These are phyloP conservation scores for Cryptococcus wingfieldii DNA, from an alignment of 1,284 basidiomycete genomes.

Conservation along the genomic window DNA sequence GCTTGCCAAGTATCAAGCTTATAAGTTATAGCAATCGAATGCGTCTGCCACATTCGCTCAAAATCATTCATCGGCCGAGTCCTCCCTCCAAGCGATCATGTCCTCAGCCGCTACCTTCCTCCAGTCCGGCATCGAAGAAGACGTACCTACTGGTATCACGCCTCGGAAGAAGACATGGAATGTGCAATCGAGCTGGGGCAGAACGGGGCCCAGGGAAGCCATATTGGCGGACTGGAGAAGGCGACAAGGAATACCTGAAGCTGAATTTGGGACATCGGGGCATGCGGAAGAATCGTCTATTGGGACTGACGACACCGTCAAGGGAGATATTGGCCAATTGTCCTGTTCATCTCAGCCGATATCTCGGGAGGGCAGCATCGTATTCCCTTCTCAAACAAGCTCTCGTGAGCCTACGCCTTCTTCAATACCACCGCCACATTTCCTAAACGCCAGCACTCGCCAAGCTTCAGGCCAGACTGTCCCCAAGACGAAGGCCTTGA, in stretches of 20 bases:
- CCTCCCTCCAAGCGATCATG: constrained; percentile 27
- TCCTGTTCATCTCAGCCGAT: neutral
- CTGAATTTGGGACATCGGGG: neutral
- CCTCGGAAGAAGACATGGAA: constrained; percentile 48
- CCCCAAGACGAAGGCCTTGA: neutral
- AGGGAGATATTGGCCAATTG: neutral
- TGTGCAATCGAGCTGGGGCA: constrained; percentile 40
- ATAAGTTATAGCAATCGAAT: constrained; percentile 21
- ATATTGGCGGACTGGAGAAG: constrained; percentile 27
- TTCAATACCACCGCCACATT: neutral
- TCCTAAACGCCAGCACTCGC: neutral
- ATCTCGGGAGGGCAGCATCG: constrained; percentile 1
- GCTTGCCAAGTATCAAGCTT: neutral
- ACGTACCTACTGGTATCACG: constrained; percentile 50
- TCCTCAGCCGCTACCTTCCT: constrained; percentile 36
- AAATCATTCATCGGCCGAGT: constrained; percentile 17
- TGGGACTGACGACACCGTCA: neutral
- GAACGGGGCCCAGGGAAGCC: constrained; percentile 39
- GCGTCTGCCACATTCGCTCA: constrained; percentile 17
- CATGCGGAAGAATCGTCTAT: neutral
- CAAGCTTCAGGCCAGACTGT: neutral
- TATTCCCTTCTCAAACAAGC: neutral
- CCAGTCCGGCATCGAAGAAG: constrained; percentile 39
- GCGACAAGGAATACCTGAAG: neutral
- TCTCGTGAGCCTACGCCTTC: constrained; percentile 4